Conservation (phyloP, 495 filamentous ascomycete genomes). For the Penicillium coprophilum region DNA sequence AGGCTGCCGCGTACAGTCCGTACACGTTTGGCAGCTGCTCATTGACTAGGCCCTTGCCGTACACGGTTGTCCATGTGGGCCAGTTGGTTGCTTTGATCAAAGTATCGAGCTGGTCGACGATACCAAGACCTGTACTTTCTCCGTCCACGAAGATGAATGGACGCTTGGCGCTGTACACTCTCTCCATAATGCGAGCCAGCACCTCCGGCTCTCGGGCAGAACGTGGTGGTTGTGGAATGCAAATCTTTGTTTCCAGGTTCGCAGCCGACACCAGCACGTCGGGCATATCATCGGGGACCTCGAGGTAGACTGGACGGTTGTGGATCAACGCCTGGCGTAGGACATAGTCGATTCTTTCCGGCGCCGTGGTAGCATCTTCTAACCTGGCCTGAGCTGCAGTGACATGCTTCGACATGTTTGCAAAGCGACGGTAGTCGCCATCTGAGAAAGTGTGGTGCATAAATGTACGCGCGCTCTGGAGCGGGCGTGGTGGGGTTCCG, state of each 20-base stretch:
- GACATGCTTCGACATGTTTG: slow-evolving; percentile 38
- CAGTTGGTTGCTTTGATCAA: slow-evolving; percentile 30
- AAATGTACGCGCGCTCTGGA: slow-evolving; percentile 30
- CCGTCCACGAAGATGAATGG: slow-evolving; percentile 43
- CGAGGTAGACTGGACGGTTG: slow-evolving; percentile 45
- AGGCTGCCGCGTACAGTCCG: slow-evolving; percentile 35
- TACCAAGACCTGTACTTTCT: slow-evolving; percentile 25
- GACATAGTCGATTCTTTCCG: slow-evolving; percentile 41
- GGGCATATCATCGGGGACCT: slow-evolving; percentile 46
- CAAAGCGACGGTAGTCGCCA: slow-evolving; percentile 42
- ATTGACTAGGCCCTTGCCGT: slow-evolving; percentile 41
- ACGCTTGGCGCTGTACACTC: slow-evolving; percentile 32
- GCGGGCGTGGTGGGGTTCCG: slow-evolving; percentile 46
- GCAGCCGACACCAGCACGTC: slow-evolving; percentile 27
- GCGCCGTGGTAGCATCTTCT: slow-evolving; percentile 32
- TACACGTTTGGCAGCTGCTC: slow-evolving; percentile 37
- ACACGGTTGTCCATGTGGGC: slow-evolving; percentile 37
- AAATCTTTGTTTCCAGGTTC: slow-evolving; percentile 23
- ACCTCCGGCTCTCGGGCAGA: slow-evolving; percentile 22
- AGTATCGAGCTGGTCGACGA: slow-evolving; percentile 29
- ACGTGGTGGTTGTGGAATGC: slow-evolving; percentile 15
- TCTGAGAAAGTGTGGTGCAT: slow-evolving; percentile 50
- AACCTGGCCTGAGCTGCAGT: slow-evolving; percentile 43
- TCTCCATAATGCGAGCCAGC: slow-evolving; percentile 27
- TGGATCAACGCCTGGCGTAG: slow-evolving; percentile 40